phyloP scores from a whole-genome alignment of 371 early-diverging fungal genomes.

The Actinomucor elegans region DNA sequence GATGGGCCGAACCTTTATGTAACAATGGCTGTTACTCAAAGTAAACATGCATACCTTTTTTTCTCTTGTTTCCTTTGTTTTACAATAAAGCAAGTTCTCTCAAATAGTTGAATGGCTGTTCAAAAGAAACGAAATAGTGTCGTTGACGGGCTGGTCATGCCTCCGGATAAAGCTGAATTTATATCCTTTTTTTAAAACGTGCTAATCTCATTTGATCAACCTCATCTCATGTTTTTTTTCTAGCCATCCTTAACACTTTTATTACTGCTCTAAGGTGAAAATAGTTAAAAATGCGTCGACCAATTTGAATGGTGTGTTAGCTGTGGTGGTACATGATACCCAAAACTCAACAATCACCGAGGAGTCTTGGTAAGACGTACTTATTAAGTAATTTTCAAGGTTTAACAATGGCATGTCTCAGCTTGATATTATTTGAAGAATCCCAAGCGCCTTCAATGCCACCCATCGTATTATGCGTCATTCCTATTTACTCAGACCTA shows the following conservation, averaged over 20 bases:
- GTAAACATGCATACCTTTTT: not conserved
- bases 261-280: constrained; percentile 29
- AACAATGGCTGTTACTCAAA: too few species aligned
- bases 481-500: constrained; percentile 30
- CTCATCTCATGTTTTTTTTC: not conserved
- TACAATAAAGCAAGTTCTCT: not conserved
- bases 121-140: constrained; percentile 2
- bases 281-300: not conserved
- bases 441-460: constrained; percentile 28
- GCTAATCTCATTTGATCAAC: not conserved
- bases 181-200: constrained; percentile 37
- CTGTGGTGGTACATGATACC: constrained; percentile 12
- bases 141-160: constrained; percentile 14
- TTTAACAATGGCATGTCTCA: too few species aligned
- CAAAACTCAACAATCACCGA: not conserved
- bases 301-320: constrained; percentile 10
- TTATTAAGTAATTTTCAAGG: not conserved
- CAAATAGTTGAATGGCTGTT: not conserved
- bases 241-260: constrained; percentile 14
- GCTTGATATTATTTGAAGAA: constrained; percentile 27
- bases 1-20: not conserved
- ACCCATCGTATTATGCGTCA: constrained; percentile 18
- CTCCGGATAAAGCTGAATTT: constrained; percentile 28
- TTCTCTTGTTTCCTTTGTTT: not conserved
- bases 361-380: constrained; percentile 27